Evolutionary conservation across 2,329 filamentous ascomycete genomes (phyloP).

Genomic region (Aspergillus udagawae): DNA sequence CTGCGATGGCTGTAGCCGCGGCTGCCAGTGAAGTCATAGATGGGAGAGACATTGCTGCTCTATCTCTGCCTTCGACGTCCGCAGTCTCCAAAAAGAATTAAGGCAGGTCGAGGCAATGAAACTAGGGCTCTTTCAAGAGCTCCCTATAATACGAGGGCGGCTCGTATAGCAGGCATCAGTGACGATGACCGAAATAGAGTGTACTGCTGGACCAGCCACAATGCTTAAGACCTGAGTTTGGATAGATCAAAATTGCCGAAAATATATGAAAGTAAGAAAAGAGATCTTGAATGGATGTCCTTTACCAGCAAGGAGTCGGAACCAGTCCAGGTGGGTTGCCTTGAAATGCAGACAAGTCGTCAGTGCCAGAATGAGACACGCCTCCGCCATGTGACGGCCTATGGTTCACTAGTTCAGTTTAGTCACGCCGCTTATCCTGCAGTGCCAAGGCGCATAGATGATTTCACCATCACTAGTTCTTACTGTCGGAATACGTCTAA

Average conservation of each 20-base stretch:
- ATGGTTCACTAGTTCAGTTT: not conserved
- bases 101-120: not conserved
- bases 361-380: not conserved
- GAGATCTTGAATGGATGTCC: constrained; percentile 2
- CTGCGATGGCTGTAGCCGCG: constrained; percentile 12
- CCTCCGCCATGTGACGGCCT: not conserved
- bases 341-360: not conserved
- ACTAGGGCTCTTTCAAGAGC: constrained; percentile 1
- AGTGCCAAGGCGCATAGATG: not conserved
- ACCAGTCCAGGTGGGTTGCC: constrained; percentile 15
- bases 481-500: not conserved
- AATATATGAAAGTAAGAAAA: not conserved
- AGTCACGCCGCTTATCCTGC: not conserved
- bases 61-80: not conserved
- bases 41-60: not conserved
- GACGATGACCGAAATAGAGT: not conserved
- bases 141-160: constrained; percentile 5
- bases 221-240: not conserved
- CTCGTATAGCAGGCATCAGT: constrained; percentile 5
- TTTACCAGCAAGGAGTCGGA: constrained; percentile 22
- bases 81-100: not conserved
- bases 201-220: not conserved
- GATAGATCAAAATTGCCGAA: not conserved
- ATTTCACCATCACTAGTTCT: not conserved
- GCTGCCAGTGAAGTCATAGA: constrained; percentile 3